These are phyloP conservation scores for Phycomyces blakesleeanus DNA, from an alignment of 192 early-diverging fungal species.

Conservation along the genomic window DNA sequence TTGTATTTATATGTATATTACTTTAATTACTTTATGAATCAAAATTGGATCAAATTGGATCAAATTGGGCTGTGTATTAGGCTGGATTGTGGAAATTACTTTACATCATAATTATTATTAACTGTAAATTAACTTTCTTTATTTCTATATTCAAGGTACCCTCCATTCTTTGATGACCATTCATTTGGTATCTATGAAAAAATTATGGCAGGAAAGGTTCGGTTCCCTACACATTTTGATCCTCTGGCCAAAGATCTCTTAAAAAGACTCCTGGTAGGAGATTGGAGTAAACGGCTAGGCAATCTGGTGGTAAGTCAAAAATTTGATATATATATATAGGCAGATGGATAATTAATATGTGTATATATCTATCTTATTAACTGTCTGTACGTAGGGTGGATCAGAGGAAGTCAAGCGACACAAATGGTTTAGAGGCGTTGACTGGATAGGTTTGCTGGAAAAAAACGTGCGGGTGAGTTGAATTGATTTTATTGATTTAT, in stretches of 20 bases:
- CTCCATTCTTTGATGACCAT: slow-evolving; percentile 97
- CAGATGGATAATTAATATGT: too few relatives aligned
- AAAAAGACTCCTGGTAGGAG: slow-evolving; percentile 85
- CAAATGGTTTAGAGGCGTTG: slow-evolving; percentile 90
- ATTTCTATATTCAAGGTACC: slow-evolving; percentile 44
- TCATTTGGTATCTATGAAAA: slow-evolving; percentile 99
- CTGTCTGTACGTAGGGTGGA: slow-evolving; percentile 55
- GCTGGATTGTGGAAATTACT: too few relatives aligned
- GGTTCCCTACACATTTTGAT: slow-evolving; percentile 87
- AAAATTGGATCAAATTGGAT: too few relatives aligned
- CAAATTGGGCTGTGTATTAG: too few relatives aligned
- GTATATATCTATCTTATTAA: background rate
- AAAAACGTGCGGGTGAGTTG: slow-evolving; percentile 53
- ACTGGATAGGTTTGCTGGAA: slow-evolving; percentile 85
- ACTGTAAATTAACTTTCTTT: background rate
- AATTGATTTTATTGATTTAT: too few relatives aligned
- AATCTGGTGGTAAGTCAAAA: slow-evolving; percentile 64
- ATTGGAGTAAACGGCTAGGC: slow-evolving; percentile 89
- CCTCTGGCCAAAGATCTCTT: slow-evolving; percentile 84
- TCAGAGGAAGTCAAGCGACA: slow-evolving; percentile 91
- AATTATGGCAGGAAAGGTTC: slow-evolving; percentile 86
- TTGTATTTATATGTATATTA: too few relatives aligned
- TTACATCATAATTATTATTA: too few relatives aligned
- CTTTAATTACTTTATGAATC: too few relatives aligned
- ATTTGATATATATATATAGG: background rate